Conservation (phyloP, 345 rosid genomes). For the Raphanus raphanistrum region DNA sequence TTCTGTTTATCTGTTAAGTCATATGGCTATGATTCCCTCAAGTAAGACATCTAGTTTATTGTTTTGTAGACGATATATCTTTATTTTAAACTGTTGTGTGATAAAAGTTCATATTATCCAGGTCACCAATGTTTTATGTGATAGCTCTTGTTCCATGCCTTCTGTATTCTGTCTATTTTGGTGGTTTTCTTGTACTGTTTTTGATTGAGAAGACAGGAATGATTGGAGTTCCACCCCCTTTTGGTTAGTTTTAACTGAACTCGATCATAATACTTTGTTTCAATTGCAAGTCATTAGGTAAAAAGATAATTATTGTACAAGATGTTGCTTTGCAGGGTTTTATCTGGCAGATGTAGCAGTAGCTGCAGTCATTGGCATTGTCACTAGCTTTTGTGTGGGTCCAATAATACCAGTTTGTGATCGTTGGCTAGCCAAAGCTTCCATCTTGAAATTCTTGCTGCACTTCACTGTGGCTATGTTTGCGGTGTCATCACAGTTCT, state of each 20-base stretch:
- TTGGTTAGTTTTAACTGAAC: constrained; percentile 59
- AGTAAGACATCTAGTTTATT: constrained; percentile 44
- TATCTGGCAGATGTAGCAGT: constrained; percentile 69
- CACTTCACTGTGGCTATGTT: constrained; percentile 66
- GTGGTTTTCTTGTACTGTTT: constrained; percentile 75
- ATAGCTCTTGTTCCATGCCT: constrained; percentile 77
- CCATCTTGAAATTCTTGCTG: constrained; percentile 66
- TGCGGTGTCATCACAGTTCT: constrained; percentile 86
- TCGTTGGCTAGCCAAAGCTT: constrained; percentile 75
- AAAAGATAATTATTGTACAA: not conserved
- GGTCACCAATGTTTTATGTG: constrained; percentile 64
- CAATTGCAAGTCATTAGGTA: not conserved
- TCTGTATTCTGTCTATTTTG: constrained; percentile 67
- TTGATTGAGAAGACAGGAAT: constrained; percentile 96
- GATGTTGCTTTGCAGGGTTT: constrained; percentile 59
- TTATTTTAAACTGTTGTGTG: constrained; percentile 18
- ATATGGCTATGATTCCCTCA: constrained; percentile 49
- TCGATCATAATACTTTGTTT: not conserved
- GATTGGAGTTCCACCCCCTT: constrained; percentile 96
- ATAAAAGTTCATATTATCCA: constrained; percentile 48
- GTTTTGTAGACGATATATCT: not conserved
- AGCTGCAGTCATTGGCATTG: constrained; percentile 67
- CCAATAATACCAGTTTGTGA: constrained; percentile 78
- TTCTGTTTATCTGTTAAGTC: constrained; percentile 52
- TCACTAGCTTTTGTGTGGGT: constrained; percentile 78